Evolutionary conservation across 2,329 filamentous ascomycete genomes (phyloP).

Genomic region (Sporothrix protearum): DNA sequence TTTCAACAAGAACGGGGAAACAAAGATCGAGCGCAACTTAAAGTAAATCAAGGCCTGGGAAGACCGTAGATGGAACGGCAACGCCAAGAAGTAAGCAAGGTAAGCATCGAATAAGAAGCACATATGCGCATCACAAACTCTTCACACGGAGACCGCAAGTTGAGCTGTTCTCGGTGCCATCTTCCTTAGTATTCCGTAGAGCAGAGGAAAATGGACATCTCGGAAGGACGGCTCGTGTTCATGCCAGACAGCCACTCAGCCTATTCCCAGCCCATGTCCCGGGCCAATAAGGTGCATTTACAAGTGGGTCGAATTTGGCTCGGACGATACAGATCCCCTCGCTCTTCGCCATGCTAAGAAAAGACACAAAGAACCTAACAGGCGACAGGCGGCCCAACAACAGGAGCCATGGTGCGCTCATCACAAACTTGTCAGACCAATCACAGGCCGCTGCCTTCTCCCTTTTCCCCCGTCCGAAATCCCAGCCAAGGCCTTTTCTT

Average conservation of each 20-base stretch:
- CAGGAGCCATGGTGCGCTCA: neutral
- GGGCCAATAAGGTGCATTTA: conserved; percentile 10
- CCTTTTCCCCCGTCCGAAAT: conserved; percentile 29
- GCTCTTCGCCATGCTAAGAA: conserved; percentile 10
- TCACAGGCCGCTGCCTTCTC: conserved; percentile 15
- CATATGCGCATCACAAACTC: neutral
- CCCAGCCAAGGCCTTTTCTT: conserved; percentile 22
- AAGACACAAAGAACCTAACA: conserved; percentile 14
- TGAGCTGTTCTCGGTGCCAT: neutral
- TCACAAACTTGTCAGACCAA: conserved; percentile 23
- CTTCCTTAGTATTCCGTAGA: neutral
- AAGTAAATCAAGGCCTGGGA: neutral
- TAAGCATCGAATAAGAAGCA: neutral
- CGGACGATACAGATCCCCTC: neutral
- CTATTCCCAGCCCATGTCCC: conserved; percentile 12
- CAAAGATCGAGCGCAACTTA: conserved; percentile 8
- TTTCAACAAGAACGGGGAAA: neutral
- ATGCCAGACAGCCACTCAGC: conserved; percentile 14
- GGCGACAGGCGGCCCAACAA: neutral
- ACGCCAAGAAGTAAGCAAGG: neutral
- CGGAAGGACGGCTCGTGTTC: conserved; percentile 2
- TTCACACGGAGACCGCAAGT: neutral
- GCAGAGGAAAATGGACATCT: neutral
- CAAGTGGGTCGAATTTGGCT: conserved; percentile 15
- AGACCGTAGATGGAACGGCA: neutral